Evolutionary conservation across 352 stramenopile genomes (phyloP), one percentile per base, ranked within the genome.

Genomic region (Plasmopara viticola): DNA sequence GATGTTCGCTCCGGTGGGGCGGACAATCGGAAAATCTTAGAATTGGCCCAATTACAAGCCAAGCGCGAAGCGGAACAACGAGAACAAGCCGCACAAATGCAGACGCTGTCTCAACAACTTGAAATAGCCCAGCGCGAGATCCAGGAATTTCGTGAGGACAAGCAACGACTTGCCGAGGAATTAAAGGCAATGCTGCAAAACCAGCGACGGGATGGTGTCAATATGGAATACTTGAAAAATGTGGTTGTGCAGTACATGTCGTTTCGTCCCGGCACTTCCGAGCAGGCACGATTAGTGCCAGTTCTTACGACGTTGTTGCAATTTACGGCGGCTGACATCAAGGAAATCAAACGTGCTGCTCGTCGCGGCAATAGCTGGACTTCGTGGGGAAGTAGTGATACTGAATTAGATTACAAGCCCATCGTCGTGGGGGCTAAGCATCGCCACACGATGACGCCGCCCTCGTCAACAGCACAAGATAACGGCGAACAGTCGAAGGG

Each of bases 161-260:
- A 89, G 39, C 48, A 60, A 14, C 60, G 59, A 6, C 75, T 90
- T 56, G 71, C 84, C 25, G 60, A 87, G 25, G 80, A 93, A 48
- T 63, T 94, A 14, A 80, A 70, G 6, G 74, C 68, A 29, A 68
- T 93, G 53, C 78, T 90, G 62, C 81, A 90, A 52, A 87, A 74
- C 13, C 81, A 94, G 48, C 78, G 82, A 6, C 80, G 85, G 34
- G 84, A 92, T 17, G 84, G 84, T 29, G 82, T 95, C 29, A 94
- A 95, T 60, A 88, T 95, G 82, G 84, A 94, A 50, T 95, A 95
- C 59, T 64, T 95, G 30, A 95, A 95, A 59, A 95, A 95, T 48
- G 82, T 95, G 14, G 82, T 95, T 18, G 79, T 95, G 18, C 85
- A 94, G 72, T 95, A 88, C 64, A 92, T 95, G 81, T 88, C 79